A percentile compares a stretch with the other conserved stretches of the same genome.
Evolutionary conservation across 2,329 filamentous ascomycete genomes (phyloP).

Genomic region (Cercospora sojina): DNA sequence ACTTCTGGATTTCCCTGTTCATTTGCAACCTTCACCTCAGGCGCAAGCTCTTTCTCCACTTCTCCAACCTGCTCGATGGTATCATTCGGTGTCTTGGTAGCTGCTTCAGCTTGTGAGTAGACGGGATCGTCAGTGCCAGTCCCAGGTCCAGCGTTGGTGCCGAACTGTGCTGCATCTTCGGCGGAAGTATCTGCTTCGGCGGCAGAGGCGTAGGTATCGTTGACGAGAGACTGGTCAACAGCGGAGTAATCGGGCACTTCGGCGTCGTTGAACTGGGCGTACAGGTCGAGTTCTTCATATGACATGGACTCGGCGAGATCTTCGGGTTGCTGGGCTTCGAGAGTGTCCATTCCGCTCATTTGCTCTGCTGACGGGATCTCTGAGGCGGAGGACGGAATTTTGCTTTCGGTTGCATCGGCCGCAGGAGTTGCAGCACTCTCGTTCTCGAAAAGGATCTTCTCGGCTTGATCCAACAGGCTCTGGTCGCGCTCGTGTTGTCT

Average conservation of each 20-base stretch:
- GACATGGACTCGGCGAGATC: not conserved
- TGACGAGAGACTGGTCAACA: slow-evolving; percentile 19
- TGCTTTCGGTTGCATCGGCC: not conserved
- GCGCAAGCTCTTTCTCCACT: slow-evolving; percentile 23
- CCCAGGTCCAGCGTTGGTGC: not conserved
- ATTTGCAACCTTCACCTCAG: not conserved
- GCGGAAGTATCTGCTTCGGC: slow-evolving; percentile 4
- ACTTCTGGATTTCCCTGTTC: slow-evolving; percentile 1
- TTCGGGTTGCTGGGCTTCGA: not conserved
- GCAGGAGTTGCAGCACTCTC: not conserved
- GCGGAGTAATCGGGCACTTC: not conserved
- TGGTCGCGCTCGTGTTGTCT: slow-evolving; percentile 22
- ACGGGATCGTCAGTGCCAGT: slow-evolving; percentile 1
- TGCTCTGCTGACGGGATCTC: slow-evolving; percentile 1
- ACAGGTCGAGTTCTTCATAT: slow-evolving; percentile 7
- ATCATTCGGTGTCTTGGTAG: not conserved
- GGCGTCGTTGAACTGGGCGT: not conserved
- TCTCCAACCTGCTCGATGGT: slow-evolving; percentile 22
- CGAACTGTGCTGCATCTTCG: slow-evolving; percentile 25
- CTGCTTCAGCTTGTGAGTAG: not conserved
- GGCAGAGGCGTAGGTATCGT: slow-evolving; percentile 11
- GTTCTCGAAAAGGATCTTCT: slow-evolving; percentile 10
- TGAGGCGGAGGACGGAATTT: not conserved
- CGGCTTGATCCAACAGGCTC: slow-evolving; percentile 17
- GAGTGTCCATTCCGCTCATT: slow-evolving; percentile 2